A percentile compares a stretch with the other conserved stretches of the same genome.
Conservation (phyloP, 495 filamentous ascomycete genomes). For the Penicillium coprophilum region DNA sequence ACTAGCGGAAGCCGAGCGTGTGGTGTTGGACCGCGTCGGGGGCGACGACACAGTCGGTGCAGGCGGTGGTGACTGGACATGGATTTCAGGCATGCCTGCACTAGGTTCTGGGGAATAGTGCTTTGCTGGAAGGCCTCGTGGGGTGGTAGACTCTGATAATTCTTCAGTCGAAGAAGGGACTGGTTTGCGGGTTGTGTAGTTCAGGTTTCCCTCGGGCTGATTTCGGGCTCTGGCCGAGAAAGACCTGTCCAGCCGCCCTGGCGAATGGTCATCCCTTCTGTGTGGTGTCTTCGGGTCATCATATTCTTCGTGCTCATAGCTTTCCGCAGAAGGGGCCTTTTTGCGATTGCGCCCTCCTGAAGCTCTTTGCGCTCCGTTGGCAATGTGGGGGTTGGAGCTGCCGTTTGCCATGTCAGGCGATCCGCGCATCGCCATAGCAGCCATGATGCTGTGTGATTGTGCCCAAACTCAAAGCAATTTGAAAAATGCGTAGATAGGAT, state of each 20-base stretch:
- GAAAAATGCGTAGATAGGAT: not conserved
- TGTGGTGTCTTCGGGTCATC: constrained; percentile 7
- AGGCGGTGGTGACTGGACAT: constrained; percentile 8
- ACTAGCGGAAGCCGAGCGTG: constrained; percentile 37
- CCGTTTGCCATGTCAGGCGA: constrained; percentile 28
- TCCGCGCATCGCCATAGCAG: constrained; percentile 18
- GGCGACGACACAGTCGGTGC: constrained; percentile 15
- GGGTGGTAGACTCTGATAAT: constrained; percentile 22
- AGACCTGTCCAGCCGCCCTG: constrained; percentile 13
- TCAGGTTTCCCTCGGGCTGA: constrained; percentile 16
- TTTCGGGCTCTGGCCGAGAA: constrained; percentile 26
- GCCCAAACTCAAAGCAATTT: not conserved
- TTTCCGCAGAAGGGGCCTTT: not conserved
- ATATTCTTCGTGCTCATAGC: constrained; percentile 15
- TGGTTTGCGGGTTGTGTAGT: constrained; percentile 25
- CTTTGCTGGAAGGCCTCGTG: constrained; percentile 19
- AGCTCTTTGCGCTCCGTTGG: constrained; percentile 14
- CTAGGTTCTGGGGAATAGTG: constrained; percentile 9
- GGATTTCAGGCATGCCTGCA: constrained; percentile 10
- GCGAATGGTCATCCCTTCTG: constrained; percentile 1
- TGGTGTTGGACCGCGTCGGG: constrained; percentile 38
- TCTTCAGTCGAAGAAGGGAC: constrained; percentile 6
- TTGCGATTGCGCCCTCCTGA: constrained; percentile 17
- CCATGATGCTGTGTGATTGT: constrained; percentile 16
- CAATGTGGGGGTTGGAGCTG: constrained; percentile 7